Base-by-base conservation (phyloP, 2,329 filamentous ascomycete genomes). In the Tolypocladium capitatum region DNA sequence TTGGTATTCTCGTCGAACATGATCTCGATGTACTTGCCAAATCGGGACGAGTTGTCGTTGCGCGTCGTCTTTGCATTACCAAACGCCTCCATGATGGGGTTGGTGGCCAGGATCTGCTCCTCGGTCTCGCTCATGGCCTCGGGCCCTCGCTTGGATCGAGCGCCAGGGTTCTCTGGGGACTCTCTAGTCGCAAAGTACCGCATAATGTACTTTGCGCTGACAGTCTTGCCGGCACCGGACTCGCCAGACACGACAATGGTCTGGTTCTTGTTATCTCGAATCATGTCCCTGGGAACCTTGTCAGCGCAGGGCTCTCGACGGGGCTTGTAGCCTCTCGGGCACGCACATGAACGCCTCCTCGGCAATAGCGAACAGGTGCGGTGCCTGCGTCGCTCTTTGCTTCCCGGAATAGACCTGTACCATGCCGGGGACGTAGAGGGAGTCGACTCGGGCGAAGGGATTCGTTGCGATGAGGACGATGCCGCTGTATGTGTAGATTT, bases 171-270 rank as follows among this genome's bases (percentile, higher is more conserved):
- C 59, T 94, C 88, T 48, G 92, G 89, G 8, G 90, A 84, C 68
- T 96, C 92, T 78, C 92, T 83, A 40, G 92, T 98, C 53, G 92
- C 92, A 68, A 98, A 98, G 72, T 98, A 98, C 60, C 92, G 82
- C 92, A 98, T 98, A 65, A 98, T 97, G 70, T 98, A 97, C 72
- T 98, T 98, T 59, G 92, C 92, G 68, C 91, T 97, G 65, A 98
- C 92, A 5, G 92, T 98, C 73, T 98, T 98, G 62, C 92, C 92
- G 54, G 92, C 92, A 78, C 92, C 92, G 47, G 92, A 98, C 69
- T 98, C 92, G 65, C 92, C 92, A 33, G 92, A 98, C n/a, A 98
- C 92, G 47, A 98, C 92, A 53, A 98, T 87, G 35, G 92, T 98
- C 72, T 98, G 92, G 69, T 98, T 98, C 68, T 89, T 90, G 58